Percentiles rank a stretch among this genome's conserved stretches.
Evolutionary conservation across 2,329 filamentous ascomycete genomes (phyloP).

Genomic region (Cercospora canescens): DNA sequence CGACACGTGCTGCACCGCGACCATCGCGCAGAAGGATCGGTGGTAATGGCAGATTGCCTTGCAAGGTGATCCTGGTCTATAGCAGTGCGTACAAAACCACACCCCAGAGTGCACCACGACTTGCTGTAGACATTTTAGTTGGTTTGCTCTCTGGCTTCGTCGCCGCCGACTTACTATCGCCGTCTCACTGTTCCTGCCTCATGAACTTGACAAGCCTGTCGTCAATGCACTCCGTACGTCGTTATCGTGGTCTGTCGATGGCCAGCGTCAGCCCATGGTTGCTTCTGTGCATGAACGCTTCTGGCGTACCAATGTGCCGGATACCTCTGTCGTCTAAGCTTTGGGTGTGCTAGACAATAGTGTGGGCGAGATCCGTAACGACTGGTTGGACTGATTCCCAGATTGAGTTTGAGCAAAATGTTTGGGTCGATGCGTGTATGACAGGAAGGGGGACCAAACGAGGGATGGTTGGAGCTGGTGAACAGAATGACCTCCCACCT

Average conservation of each 20-base stretch:
- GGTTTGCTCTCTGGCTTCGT: neutral
- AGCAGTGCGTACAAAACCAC: neutral
- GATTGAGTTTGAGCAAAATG: neutral
- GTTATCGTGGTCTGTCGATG: neutral
- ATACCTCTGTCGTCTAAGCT: neutral
- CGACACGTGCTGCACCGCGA: neutral
- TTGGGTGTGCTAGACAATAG: conserved; percentile 1
- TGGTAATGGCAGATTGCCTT: neutral
- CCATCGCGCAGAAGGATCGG: neutral
- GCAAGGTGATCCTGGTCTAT: neutral
- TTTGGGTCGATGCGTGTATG: conserved; percentile 7
- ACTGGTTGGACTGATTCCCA: conserved; percentile 9
- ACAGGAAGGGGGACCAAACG: conserved; percentile 4
- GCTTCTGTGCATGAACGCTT: conserved; percentile 11
- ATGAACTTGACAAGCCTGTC: neutral
- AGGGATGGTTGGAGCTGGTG: neutral
- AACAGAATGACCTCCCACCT: neutral
- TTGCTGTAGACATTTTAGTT: neutral
- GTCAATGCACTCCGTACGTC: neutral
- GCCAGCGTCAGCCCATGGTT: neutral
- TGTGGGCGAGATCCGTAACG: conserved; percentile 12
- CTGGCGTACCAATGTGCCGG: conserved; percentile 10
- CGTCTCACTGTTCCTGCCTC: neutral
- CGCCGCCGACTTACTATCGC: neutral
- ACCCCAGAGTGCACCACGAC: neutral